Evolutionary conservation across 164 flowering plant genomes (phyloP), one percentile per base, ranked within the genome.

Genomic region (Piper longum): DNA sequence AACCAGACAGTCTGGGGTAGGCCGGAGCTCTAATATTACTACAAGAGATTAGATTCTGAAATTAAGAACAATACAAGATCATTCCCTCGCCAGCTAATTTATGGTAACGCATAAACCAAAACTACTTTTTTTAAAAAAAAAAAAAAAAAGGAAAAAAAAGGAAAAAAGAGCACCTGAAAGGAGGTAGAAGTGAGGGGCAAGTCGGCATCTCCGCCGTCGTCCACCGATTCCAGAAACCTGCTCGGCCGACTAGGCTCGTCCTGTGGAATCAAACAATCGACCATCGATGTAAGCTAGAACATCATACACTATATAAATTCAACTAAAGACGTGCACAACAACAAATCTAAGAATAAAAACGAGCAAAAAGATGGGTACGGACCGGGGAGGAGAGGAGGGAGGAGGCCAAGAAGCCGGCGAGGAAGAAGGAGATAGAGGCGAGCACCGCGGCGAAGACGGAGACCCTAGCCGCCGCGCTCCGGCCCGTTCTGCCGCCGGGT

Each of bases 391-490:
- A 73, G 65, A 84, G 68, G 62, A 86, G 78, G 60, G 68, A 43
- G 58, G 84, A 79, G 66, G 73, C 83, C 62, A 75, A 81, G 68
- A 90, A 75, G 16, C 97, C 98, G 59, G 80, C 81, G 55, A 88
- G 71, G 76, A 93, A 85, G 79, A 80, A 85, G 72, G 77, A 66
- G 16, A 63, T 60, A 63, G 88, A 86, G n/a, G 70, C 54, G 51
- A 77, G 62, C 62, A 85, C 71, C 19, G 83, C 74, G n/a, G 66
- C 41, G 4, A 89, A 84, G 8, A 83, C 71, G 54, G 81, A 75
- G 62, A 85, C 72, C 73, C 79, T 86, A 40, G 60, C 9, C n/a
- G 59, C 66, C 57, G 56, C 54, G 67, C 66, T 63, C 80, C 70
- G 76, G 51, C 43, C 64, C 40, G 68, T 72, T 73, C 52, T 48